Percentiles rank a stretch among this genome's conserved stretches.
These are phyloP conservation scores for Clathrospora elynae DNA, from an alignment of 2,329 filamentous ascomycete species.

Conservation along the genomic window DNA sequence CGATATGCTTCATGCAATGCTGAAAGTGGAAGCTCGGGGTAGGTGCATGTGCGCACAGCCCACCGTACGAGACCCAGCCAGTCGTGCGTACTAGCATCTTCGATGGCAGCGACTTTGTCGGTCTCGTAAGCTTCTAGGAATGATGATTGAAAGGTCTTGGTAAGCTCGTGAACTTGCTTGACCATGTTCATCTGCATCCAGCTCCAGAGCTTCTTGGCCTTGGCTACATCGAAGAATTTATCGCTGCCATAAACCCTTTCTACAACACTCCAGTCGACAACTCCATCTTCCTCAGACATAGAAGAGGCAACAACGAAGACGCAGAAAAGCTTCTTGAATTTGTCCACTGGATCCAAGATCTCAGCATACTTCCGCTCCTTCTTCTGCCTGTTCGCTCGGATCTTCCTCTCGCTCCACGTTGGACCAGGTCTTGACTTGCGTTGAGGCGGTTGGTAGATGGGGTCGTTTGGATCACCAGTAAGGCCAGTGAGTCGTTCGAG, in stretches of 20 bases:
- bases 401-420: constrained; percentile 24
- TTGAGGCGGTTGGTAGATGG: constrained; percentile 29
- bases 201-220: constrained; percentile 47
- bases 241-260: constrained; percentile 47
- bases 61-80: constrained; percentile 71
- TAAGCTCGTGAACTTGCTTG: constrained; percentile 61
- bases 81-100: constrained; percentile 68
- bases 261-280: constrained; percentile 52
- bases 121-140: constrained; percentile 70
- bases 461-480: constrained; percentile 40
- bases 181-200: constrained; percentile 43
- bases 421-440: constrained; percentile 6
- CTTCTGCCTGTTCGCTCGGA: constrained; percentile 12
- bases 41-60: constrained; percentile 58
- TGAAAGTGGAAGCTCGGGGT: constrained; percentile 35
- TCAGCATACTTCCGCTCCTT: constrained; percentile 25
- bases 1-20: constrained; percentile 24
- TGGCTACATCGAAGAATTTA: constrained; percentile 39
- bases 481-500: constrained; percentile 44
- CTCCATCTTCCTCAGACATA: constrained; percentile 44
- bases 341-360: constrained; percentile 26
- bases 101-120: constrained; percentile 64
- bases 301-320: constrained; percentile 40
- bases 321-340: constrained; percentile 40
- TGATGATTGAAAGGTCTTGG: constrained; percentile 66